phyloP scores from a whole-genome alignment of 192 early-diverging fungal species.

The Entophlyctis helioformis region DNA sequence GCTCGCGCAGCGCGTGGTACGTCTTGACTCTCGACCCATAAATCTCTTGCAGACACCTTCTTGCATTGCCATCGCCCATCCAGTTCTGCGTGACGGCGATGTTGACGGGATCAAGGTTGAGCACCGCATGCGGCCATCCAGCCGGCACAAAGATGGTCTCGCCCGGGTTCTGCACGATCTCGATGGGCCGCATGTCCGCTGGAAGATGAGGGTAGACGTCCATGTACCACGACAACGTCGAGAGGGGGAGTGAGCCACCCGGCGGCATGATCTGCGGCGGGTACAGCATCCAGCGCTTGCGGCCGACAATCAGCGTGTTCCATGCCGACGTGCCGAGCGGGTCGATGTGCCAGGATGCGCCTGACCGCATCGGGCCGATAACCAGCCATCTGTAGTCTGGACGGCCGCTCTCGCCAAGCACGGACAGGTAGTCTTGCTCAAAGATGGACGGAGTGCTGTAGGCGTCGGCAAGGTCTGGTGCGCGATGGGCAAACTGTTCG shows the following conservation, averaged over 20 bases:
- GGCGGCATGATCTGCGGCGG: conserved; percentile 12
- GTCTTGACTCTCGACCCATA: no score
- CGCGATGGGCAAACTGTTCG: conserved; percentile 8
- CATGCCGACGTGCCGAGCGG: conserved; percentile 10
- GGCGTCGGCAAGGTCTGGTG: conserved; percentile 4
- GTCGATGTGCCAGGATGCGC: conserved; percentile 20
- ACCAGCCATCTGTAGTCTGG: conserved; percentile 17
- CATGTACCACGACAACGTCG: conserved; percentile 14
- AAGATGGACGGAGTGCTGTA: no score
- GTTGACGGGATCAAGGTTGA: conserved; percentile 13
- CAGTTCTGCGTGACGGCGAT: conserved; percentile 22
- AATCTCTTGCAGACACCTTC: conserved; percentile 4
- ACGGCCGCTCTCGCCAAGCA: conserved; percentile 7
- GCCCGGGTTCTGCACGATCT: conserved; percentile 16
- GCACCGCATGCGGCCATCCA: conserved; percentile 23
- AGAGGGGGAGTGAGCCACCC: background rate
- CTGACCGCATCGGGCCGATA: conserved; percentile 13
- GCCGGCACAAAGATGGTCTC: conserved; percentile 20
- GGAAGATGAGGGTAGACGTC: conserved; percentile 18
- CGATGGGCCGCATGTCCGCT: conserved; percentile 8
- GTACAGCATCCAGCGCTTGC: conserved; percentile 15
- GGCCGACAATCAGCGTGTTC: conserved; percentile 5
- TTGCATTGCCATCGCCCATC: conserved; percentile 4
- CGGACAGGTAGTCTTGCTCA: conserved; percentile 8
- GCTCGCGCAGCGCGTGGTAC: no score